Base-by-base conservation (phyloP, 768 basidiomycete species). In the Guyanaporus albipodus region DNA sequence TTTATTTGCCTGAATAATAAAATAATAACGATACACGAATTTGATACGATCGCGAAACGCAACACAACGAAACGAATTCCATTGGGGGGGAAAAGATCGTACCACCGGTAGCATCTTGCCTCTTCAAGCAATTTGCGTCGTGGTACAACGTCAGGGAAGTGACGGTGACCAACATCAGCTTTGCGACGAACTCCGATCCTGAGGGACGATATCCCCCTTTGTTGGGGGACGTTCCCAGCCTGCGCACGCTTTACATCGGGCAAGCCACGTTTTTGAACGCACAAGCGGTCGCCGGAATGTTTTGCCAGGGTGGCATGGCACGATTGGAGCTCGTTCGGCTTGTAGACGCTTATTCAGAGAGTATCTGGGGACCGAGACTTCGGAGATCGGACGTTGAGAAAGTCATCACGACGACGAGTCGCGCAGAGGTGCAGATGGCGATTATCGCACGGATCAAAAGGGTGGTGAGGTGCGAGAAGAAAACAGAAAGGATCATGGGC, bases 361-460 rank as follows among this genome's bases (percentile, higher is more conserved):
- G 79, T 46, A 82, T 83, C 22, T 82, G 81, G 81, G 80, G 78
- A 33, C 65, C 67, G 2, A 69, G 81, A 26, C 49, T 82, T 23
- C 71, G 79, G 14, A 64, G 73, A 31, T 68, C 70, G 11, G 76
- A 80, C 53, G 54, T 81, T 11, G 75, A 78, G 61, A 56, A 50
- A 14, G 73, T 69, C 6, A 49, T 52, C 17, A 35, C 44, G 39
- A 45, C 34, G 8, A 19, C 49, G 15, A 45, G 48, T 38, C n/a
- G n/a, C 36, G 17, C 39, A 39, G 48, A 49, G n/a, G 48, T 45
- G 15, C 49, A 35, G 43, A 52, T 28, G n/a, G 38, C 52, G 38
- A 51, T 55, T 22, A 46, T 68, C 32, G 65, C 64, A 48, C 62
- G 66, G 15, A 65, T 79, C 35, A 65, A 69, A 35, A 54, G 54